Evolutionary conservation across 1,284 basidiomycete genomes (phyloP).

Genomic region (Acaromyces ingoldii): DNA sequence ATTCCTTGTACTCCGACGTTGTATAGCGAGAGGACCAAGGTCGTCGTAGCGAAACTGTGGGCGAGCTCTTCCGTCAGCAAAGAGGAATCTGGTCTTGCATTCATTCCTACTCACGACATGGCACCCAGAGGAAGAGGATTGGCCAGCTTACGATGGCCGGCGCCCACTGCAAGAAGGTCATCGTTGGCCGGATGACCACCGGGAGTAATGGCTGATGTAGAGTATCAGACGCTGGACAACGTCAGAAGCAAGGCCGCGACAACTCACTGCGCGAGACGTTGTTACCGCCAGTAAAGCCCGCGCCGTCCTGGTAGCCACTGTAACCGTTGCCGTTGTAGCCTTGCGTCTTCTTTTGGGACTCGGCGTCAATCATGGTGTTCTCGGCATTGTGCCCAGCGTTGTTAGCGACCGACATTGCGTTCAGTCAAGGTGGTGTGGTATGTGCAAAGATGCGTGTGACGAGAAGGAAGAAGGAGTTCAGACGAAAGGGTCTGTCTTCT

Average conservation of each 20-base stretch:
- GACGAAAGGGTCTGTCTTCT: background rate
- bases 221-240: slow-evolving; percentile 11
- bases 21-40: slow-evolving; percentile 25
- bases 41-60: slow-evolving; percentile 3
- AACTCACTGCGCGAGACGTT: background rate
- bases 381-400: background rate
- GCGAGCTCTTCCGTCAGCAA: slow-evolving; percentile 21
- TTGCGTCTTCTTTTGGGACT: slow-evolving; percentile 1
- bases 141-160: slow-evolving; percentile 21
- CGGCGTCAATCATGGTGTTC: background rate
- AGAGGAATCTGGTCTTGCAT: slow-evolving; percentile 21
- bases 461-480: background rate
- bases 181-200: slow-evolving; percentile 33
- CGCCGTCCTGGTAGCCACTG: background rate
- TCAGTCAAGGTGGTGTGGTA: too few species aligned
- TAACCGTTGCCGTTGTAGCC: background rate
- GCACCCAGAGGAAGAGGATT: slow-evolving; percentile 24
- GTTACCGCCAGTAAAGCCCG: background rate
- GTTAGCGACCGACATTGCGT: background rate
- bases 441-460: too few species aligned
- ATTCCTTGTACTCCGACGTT: slow-evolving; percentile 24
- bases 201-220: slow-evolving; percentile 12
- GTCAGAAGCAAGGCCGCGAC: too few species aligned
- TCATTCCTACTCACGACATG: slow-evolving; percentile 18
- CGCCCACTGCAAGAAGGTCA: slow-evolving; percentile 28